These are phyloP conservation scores for Leptographium lundbergii DNA, from an alignment of 2,329 filamentous ascomycete species.

Conservation along the genomic window DNA sequence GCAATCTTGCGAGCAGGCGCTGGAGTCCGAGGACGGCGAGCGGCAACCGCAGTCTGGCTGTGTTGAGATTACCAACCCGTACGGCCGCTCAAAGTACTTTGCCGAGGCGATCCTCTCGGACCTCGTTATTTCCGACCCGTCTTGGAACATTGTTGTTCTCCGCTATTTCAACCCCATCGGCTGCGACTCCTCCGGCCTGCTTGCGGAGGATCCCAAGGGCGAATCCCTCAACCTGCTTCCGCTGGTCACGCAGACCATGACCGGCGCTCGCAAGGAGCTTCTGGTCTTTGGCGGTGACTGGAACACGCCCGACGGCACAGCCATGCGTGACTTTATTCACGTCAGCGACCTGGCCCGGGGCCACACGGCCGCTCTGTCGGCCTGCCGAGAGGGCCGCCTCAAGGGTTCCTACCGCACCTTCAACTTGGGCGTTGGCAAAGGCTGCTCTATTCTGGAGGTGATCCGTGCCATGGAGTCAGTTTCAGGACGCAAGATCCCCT, in stretches of 20 bases:
- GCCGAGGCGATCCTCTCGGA: constrained; percentile 54
- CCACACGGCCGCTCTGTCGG: constrained; percentile 38
- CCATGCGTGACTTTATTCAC: constrained; percentile 56
- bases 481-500: constrained; percentile 22
- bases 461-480: constrained; percentile 26
- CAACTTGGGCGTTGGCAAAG: constrained; percentile 33
- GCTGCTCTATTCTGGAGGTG: constrained; percentile 31
- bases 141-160: constrained; percentile 50
- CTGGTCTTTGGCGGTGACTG: constrained; percentile 53
- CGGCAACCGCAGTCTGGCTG: constrained; percentile 21
- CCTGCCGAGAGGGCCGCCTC: constrained; percentile 18
- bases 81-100: constrained; percentile 56
- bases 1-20: constrained; percentile 32
- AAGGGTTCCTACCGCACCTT: constrained; percentile 27
- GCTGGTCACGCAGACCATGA: constrained; percentile 48
- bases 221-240: constrained; percentile 53
- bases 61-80: constrained; percentile 49
- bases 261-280: constrained; percentile 37
- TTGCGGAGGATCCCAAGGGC: constrained; percentile 51
- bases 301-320: constrained; percentile 52
- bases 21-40: constrained; percentile 24
- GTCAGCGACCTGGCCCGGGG: constrained; percentile 52
- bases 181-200: constrained; percentile 48
- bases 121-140: constrained; percentile 43
- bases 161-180: constrained; percentile 59